Conservation (phyloP, 139 green algal species). For the Zygnema circumcarinatum region DNA sequence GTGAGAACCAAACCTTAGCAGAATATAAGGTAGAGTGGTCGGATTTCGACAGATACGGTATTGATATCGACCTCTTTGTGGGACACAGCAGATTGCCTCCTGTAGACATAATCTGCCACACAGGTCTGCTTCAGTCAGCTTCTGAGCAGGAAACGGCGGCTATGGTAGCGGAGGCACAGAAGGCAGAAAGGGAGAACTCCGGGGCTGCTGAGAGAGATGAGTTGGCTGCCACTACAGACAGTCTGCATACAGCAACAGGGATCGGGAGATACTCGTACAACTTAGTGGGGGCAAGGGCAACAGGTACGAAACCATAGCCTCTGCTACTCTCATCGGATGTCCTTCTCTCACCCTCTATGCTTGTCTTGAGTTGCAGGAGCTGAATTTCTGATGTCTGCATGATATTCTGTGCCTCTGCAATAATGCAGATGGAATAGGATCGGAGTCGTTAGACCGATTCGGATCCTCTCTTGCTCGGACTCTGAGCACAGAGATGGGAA, state of each 20-base stretch:
- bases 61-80: not conserved
- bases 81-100: not conserved
- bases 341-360: no score
- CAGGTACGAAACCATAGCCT: no score
- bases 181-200: not conserved
- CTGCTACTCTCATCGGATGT: no score
- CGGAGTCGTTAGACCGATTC: not conserved
- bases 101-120: not conserved
- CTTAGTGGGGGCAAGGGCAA: no score
- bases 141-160: not conserved
- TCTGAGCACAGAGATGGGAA: not conserved
- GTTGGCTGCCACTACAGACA: no score
- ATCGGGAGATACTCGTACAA: no score
- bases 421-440: no score
- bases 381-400: no score
- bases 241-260: no score
- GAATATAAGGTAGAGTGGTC: not conserved
- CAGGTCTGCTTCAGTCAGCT: not conserved
- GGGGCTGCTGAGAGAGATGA: not conserved
- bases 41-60: not conserved
- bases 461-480: not conserved
- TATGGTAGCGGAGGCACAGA: not conserved
- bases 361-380: no score
- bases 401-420: no score
- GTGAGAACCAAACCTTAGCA: not conserved